These are phyloP conservation scores for Pseudonectria foliicola DNA, from an alignment of 2,329 filamentous ascomycete genomes.

Conservation along the genomic window DNA sequence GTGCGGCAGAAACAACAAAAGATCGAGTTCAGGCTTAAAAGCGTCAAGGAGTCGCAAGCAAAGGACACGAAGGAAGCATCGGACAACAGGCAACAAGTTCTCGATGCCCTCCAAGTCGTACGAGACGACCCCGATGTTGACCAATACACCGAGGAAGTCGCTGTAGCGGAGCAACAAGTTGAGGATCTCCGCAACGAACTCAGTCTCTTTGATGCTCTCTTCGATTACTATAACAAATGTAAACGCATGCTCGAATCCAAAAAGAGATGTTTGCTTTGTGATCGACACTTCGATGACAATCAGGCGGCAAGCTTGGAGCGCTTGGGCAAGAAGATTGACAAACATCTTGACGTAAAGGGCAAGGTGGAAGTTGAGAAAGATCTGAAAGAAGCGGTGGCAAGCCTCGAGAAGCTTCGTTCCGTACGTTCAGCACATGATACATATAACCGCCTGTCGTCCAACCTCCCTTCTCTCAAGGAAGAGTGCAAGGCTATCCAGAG, in stretches of 20 bases:
- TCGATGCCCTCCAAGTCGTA: conserved; percentile 39
- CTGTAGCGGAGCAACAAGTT: conserved; percentile 47
- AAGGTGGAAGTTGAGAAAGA: conserved; percentile 56
- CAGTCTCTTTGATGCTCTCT: conserved; percentile 60
- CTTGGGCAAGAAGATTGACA: conserved; percentile 54
- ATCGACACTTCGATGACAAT: conserved; percentile 58
- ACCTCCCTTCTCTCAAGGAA: conserved; percentile 62
- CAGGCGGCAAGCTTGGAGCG: conserved; percentile 49
- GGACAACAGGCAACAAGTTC: conserved; percentile 51
- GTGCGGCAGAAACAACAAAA: conserved; percentile 68
- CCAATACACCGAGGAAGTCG: conserved; percentile 46
- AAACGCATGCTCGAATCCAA: conserved; percentile 58
- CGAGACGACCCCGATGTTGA: conserved; percentile 42
- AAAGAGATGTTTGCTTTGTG: conserved; percentile 71
- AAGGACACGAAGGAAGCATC: conserved; percentile 57
- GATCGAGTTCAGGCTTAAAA: conserved; percentile 65
- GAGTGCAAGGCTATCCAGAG: conserved; percentile 56
- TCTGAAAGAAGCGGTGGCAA: conserved; percentile 42
- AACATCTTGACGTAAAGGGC: too few species aligned
- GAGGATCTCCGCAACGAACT: conserved; percentile 58
- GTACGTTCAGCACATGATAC: conserved; percentile 66
- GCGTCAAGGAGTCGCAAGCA: conserved; percentile 54
- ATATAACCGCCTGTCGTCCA: conserved; percentile 61
- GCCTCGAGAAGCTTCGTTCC: conserved; percentile 52
- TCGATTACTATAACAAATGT: conserved; percentile 65